phyloP scores from a whole-genome alignment of 345 rosid genomes.

The Cardamine resedifolia region DNA sequence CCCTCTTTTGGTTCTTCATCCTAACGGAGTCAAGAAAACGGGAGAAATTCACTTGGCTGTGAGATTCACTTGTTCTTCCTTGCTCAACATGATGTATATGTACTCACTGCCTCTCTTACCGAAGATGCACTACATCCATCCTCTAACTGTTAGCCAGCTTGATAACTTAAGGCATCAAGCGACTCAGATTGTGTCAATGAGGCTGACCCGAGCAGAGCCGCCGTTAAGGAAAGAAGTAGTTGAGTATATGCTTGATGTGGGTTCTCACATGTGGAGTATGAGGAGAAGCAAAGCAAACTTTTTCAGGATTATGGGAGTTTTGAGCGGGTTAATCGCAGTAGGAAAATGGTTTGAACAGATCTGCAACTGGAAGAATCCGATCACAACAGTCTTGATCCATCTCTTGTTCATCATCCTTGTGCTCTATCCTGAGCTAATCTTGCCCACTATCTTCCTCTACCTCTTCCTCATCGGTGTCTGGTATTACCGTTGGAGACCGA shows the following conservation, averaged over 20 bases:
- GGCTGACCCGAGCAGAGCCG: constrained; percentile 86
- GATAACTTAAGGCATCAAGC: constrained; percentile 92
- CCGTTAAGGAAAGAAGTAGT: constrained; percentile 88
- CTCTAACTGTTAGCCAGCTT: constrained; percentile 82
- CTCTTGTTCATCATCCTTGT: constrained; percentile 81
- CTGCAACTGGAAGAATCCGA: constrained; percentile 88
- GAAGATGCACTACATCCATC: constrained; percentile 90
- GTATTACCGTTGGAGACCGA: constrained; percentile 93
- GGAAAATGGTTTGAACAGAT: constrained; percentile 96
- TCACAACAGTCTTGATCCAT: constrained; percentile 85
- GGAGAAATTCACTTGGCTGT: constrained; percentile 95
- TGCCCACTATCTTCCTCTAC: constrained; percentile 87
- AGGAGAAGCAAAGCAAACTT: constrained; percentile 96
- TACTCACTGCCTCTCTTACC: constrained; percentile 79
- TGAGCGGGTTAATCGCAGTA: constrained; percentile 73
- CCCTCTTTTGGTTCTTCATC: constrained; percentile 76
- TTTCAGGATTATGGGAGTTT: constrained; percentile 80
- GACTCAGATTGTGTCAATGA: constrained; percentile 75
- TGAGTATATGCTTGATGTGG: constrained; percentile 93
- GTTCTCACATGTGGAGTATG: constrained; percentile 99
- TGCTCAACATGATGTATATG: constrained; percentile 94
- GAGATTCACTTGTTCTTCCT: constrained; percentile 80
- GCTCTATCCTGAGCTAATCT: constrained; percentile 81
- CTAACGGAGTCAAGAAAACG: constrained; percentile 85
- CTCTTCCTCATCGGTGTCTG: constrained; percentile 91